A percentile compares a stretch with the other conserved stretches of the same genome.
These are phyloP conservation scores for Talaromyces borbonicus DNA, from an alignment of 495 filamentous ascomycete species.

Conservation along the genomic window DNA sequence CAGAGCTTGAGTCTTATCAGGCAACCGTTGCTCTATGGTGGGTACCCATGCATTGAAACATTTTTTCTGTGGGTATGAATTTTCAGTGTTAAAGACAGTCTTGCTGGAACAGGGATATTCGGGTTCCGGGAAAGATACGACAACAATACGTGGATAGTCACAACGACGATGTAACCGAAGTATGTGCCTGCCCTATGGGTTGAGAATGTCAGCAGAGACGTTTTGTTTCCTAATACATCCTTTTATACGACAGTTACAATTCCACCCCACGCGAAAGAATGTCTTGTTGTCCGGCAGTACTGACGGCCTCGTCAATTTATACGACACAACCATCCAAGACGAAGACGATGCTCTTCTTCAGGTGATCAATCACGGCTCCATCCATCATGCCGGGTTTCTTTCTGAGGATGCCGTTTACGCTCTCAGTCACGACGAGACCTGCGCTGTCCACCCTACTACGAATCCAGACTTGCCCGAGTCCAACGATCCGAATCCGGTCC, in stretches of 20 bases:
- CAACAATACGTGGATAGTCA: slow-evolving; percentile 75
- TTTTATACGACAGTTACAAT: slow-evolving; percentile 45
- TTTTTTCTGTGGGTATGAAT: background rate
- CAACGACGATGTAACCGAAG: slow-evolving; percentile 85
- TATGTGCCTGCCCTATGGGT: slow-evolving; percentile 23
- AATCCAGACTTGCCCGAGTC: slow-evolving; percentile 44
- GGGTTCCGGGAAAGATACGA: slow-evolving; percentile 42
- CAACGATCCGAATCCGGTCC: slow-evolving; percentile 38
- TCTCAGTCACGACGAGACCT: slow-evolving; percentile 69
- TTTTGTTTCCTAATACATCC: no score
- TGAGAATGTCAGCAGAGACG: background rate
- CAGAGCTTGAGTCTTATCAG: slow-evolving; percentile 64
- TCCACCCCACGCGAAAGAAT: slow-evolving; percentile 52
- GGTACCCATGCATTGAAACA: slow-evolving; percentile 4
- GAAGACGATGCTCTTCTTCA: slow-evolving; percentile 81
- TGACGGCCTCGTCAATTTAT: slow-evolving; percentile 85
- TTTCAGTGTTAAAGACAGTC: slow-evolving; percentile 17
- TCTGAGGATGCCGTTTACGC: slow-evolving; percentile 57
- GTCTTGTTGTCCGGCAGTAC: slow-evolving; percentile 78
- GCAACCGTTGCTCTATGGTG: slow-evolving; percentile 70
- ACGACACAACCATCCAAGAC: slow-evolving; percentile 61
- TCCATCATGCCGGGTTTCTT: slow-evolving; percentile 80
- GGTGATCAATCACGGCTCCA: slow-evolving; percentile 80
- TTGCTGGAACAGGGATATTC: slow-evolving; percentile 50
- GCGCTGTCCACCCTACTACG: slow-evolving; percentile 66